Percentiles rank a stretch among this genome's conserved stretches.
Evolutionary conservation across 345 rosid genomes (phyloP).

Genomic region (Brassica nigra): DNA sequence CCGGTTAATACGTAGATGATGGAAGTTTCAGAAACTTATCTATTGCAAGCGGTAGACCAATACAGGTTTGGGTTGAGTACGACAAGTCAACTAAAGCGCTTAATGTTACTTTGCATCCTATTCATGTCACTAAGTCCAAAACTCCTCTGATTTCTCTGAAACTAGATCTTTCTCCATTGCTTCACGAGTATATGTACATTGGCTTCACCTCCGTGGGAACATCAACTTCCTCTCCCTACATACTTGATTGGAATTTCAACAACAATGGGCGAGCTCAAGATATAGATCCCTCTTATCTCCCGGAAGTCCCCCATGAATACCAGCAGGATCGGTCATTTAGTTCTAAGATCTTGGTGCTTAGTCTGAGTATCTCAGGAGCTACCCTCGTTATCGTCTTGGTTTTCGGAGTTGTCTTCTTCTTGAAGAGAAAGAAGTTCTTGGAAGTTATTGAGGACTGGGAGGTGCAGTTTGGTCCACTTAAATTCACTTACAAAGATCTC

Average conservation of each 20-base stretch:
- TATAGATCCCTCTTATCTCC: constrained; percentile 11
- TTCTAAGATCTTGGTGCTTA: neutral
- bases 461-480: constrained; percentile 65
- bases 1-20: no score
- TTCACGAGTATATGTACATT: constrained; percentile 39
- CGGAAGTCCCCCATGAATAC: neutral
- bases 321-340: constrained; percentile 32
- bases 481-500: constrained; percentile 64
- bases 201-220: neutral
- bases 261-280: constrained; percentile 46
- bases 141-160: neutral
- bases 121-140: neutral
- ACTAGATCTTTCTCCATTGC: neutral
- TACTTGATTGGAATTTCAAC: constrained; percentile 24
- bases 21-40: no score
- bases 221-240: constrained; percentile 8
- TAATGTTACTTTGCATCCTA: neutral
- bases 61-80: no score
- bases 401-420: neutral
- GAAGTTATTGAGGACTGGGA: constrained; percentile 68
- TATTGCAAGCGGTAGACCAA: no score
- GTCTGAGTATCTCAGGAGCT: neutral
- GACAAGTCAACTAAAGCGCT: neutral
- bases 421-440: constrained; percentile 13
- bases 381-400: neutral